phyloP scores from a whole-genome alignment of 1,139 yeast genomes.

The Hyphopichia fennica region DNA sequence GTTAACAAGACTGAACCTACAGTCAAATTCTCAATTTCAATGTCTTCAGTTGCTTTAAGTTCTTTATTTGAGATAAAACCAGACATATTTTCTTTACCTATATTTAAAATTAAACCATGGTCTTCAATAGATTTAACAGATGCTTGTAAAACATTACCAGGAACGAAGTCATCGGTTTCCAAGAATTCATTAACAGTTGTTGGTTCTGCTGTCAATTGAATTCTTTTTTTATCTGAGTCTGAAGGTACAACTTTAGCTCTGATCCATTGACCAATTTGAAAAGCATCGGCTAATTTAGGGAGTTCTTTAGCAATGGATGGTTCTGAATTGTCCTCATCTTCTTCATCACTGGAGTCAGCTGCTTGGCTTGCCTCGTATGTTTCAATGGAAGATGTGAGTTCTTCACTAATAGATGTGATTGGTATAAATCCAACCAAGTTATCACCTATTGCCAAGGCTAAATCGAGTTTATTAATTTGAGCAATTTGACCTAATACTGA shows the following conservation, averaged over 20 bases:
- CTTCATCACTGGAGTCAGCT: constrained; percentile 44
- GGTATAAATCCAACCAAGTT: constrained; percentile 80
- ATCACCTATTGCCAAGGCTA: constrained; percentile 78
- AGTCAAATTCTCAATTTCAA: constrained; percentile 17
- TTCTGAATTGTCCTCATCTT: constrained; percentile 29
- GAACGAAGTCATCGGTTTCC: constrained; percentile 61
- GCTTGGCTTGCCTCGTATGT: constrained; percentile 43
- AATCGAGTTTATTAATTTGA: constrained; percentile 58
- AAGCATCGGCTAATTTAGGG: constrained; percentile 57
- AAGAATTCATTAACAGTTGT: constrained; percentile 61
- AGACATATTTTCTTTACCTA: constrained; percentile 55
- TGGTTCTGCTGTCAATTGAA: constrained; percentile 78
- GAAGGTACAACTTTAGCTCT: constrained; percentile 65
- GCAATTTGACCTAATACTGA: constrained; percentile 74
- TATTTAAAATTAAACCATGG: constrained; percentile 78
- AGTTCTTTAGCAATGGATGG: constrained; percentile 24
- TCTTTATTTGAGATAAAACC: constrained; percentile 84
- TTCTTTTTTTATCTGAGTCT: constrained; percentile 53
- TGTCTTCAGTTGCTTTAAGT: constrained; percentile 24
- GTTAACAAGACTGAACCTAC: constrained; percentile 53
- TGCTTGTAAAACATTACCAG: constrained; percentile 71
- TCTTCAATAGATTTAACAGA: constrained; percentile 82
- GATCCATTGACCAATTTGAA: constrained; percentile 80
- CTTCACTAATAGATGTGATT: constrained; percentile 70
- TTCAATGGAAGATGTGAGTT: constrained; percentile 58